These are phyloP conservation scores for Kodamaea sagamina DNA, from an alignment of 805 yeast genomes.

Conservation along the genomic window DNA sequence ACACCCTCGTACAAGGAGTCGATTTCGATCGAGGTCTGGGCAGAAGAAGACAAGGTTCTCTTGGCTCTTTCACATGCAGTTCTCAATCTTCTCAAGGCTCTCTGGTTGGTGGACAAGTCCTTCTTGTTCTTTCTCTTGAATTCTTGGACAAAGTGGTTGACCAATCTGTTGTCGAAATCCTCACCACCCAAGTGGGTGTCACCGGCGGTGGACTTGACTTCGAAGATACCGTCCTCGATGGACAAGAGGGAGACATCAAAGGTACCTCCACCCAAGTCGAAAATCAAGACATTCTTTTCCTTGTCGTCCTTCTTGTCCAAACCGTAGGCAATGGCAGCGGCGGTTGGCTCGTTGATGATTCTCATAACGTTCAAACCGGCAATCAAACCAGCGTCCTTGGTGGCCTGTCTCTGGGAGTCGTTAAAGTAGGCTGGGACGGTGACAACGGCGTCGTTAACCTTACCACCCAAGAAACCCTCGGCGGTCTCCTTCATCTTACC, in stretches of 20 bases:
- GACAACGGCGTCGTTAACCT: constrained; percentile 32
- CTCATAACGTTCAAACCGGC: constrained; percentile 37
- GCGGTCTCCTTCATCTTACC: constrained; percentile 37
- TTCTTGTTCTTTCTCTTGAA: constrained; percentile 98
- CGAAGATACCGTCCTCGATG: constrained; percentile 51
- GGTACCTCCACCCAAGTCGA: constrained; percentile 50
- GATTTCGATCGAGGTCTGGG: constrained; percentile 93
- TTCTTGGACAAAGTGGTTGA: constrained; percentile 88
- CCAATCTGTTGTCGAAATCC: constrained; percentile 96
- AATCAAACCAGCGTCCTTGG: constrained; percentile 38
- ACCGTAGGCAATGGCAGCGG: constrained; percentile 39
- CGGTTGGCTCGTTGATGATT: constrained; percentile 37
- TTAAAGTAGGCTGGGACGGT: constrained; percentile 37
- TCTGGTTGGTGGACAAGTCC: constrained; percentile 89
- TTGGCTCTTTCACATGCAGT: constrained; percentile 99
- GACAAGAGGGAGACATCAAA: constrained; percentile 49
- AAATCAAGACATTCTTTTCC: constrained; percentile 61
- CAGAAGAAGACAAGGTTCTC: constrained; percentile 95
- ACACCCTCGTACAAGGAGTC: constrained; percentile 94
- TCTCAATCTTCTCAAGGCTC: constrained; percentile 97
- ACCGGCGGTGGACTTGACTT: constrained; percentile 52
- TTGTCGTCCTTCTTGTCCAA: constrained; percentile 54
- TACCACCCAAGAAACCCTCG: constrained; percentile 30
- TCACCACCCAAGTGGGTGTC: constrained; percentile 88
- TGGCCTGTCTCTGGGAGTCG: constrained; percentile 37